A percentile compares a stretch with the other conserved stretches of the same genome.
These are phyloP conservation scores for Eurotiales sp. DNA, from an alignment of 2,329 filamentous ascomycete genomes.

Conservation along the genomic window DNA sequence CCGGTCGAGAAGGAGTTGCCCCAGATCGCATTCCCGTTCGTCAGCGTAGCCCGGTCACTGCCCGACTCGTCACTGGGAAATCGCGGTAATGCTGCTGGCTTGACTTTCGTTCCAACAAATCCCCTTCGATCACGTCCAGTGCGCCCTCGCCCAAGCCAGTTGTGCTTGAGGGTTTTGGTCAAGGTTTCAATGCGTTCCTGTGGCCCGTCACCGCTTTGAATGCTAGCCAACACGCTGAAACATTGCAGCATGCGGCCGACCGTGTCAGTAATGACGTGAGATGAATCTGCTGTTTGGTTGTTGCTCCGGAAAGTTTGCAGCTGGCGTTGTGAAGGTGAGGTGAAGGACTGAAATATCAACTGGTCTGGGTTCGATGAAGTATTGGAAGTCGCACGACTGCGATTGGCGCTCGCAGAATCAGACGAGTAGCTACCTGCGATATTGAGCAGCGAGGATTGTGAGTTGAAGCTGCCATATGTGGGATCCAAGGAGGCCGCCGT, in stretches of 20 bases:
- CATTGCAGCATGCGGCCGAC: slow-evolving; percentile 96
- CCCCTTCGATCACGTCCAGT: slow-evolving; percentile 86
- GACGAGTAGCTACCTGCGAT: slow-evolving; percentile 54
- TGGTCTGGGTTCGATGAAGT: slow-evolving; percentile 57
- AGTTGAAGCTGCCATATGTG: slow-evolving; percentile 72
- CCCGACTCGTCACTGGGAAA: slow-evolving; percentile 21
- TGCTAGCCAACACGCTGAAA: slow-evolving; percentile 79
- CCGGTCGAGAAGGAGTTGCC: background rate
- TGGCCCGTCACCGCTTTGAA: slow-evolving; percentile 67
- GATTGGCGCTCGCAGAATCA: slow-evolving; percentile 51
- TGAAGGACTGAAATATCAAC: slow-evolving; percentile 40
- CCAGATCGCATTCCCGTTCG: slow-evolving; percentile 8
- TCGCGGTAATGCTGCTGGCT: slow-evolving; percentile 20
- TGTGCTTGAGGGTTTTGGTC: slow-evolving; percentile 85
- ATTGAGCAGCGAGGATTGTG: slow-evolving; percentile 73
- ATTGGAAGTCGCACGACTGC: slow-evolving; percentile 81
- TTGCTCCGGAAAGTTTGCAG: slow-evolving; percentile 31
- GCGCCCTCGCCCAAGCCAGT: slow-evolving; percentile 88
- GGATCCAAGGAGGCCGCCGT: slow-evolving; percentile 74
- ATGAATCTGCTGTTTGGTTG: slow-evolving; percentile 42
- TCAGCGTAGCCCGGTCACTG: slow-evolving; percentile 15
- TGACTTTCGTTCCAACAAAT: slow-evolving; percentile 68
- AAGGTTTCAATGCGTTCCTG: slow-evolving; percentile 79
- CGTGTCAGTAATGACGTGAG: slow-evolving; percentile 81
- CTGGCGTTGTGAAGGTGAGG: slow-evolving; percentile 34